A percentile compares a stretch with the other conserved stretches of the same genome.
These are phyloP conservation scores for Eucalyptus leucophloia DNA, from an alignment of 345 rosid genomes.

Conservation along the genomic window DNA sequence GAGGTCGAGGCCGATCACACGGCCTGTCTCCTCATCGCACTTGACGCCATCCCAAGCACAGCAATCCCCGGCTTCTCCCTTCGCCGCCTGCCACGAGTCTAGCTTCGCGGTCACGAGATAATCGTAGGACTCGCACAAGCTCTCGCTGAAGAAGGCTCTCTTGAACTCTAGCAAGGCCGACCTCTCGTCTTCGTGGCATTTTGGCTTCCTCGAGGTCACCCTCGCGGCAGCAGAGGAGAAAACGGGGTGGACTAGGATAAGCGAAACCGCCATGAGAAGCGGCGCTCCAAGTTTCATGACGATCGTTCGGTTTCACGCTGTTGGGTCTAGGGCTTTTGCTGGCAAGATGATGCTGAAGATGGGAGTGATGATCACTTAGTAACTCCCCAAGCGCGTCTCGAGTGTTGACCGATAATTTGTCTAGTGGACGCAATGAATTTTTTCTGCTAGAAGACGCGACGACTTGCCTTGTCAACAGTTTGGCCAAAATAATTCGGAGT, in stretches of 20 bases:
- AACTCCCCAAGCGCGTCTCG: not conserved
- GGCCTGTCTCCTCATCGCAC: not conserved
- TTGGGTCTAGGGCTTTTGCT: not conserved
- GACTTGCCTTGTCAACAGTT: not conserved
- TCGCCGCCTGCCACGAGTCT: not conserved
- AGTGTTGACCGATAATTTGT: not conserved
- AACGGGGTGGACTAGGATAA: not conserved
- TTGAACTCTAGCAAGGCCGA: not conserved
- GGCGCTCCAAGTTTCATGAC: not conserved
- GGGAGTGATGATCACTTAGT: not conserved
- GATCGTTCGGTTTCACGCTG: not conserved
- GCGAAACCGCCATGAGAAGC: not conserved
- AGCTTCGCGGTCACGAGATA: not conserved
- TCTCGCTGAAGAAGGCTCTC: not conserved
- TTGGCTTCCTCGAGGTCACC: not conserved
- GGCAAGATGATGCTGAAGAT: not conserved
- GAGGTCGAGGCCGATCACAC: conserved; percentile 1
- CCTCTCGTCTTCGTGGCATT: not conserved
- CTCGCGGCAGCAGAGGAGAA: not conserved
- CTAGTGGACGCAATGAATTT: too few relatives aligned
- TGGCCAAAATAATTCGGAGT: not conserved
- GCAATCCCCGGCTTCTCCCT: not conserved
- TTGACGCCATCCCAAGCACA: not conserved
- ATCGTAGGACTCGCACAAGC: not conserved
- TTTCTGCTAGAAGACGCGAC: too few relatives aligned